Base-by-base conservation (phyloP, 768 basidiomycete species). In the Filobasidium floriforme region DNA sequence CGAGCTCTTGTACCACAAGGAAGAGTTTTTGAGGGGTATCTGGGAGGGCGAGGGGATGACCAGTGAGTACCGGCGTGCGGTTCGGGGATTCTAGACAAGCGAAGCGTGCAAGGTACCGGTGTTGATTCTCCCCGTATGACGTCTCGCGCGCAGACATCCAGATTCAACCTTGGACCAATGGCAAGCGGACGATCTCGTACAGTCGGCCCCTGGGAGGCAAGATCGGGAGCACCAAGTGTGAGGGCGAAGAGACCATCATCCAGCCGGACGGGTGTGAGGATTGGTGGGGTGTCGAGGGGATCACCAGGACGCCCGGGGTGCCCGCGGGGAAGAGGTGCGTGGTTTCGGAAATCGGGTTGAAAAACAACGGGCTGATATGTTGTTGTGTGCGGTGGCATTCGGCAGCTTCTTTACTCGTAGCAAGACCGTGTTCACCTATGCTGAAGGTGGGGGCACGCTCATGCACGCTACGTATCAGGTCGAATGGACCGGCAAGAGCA, bases 221-320 rank as follows among this genome's bases (percentile, higher is more conserved):
- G 19, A 59, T 70, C 60, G 72, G 72, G 1, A 63, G 65, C 3
- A 65, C 62, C n/a, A 68, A 63, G 51, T 70, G 69, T 55, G 46
- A 59, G 59, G 65, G 64, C 41, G 41, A 46, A 14, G 72, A 73
- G 57, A 64, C 69, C 59, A 70, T 73, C 61, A 37, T 63, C 24
- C 59, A 69, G n/a, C 65, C 65, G 11, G 63, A 66, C 44, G 72
- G 66, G 22, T 51, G 64, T 12, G 68, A 71, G n/a, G 61, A 59
- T 14, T 73, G 68, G 66, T 71, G 63, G 26, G 68, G 66, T 9
- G 66, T 73, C 19, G 32, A 67, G 43, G 70, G 70, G 14, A 57
- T 51, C 19, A 73, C 72, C 0, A 26, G 64, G 62, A 73, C 72
- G 40, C 72, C 72, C 15, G 68, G 68, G 0, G 70, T 73, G 26